phyloP scores from a whole-genome alignment of 208 protist genomes.

The Lotmaria passim region DNA sequence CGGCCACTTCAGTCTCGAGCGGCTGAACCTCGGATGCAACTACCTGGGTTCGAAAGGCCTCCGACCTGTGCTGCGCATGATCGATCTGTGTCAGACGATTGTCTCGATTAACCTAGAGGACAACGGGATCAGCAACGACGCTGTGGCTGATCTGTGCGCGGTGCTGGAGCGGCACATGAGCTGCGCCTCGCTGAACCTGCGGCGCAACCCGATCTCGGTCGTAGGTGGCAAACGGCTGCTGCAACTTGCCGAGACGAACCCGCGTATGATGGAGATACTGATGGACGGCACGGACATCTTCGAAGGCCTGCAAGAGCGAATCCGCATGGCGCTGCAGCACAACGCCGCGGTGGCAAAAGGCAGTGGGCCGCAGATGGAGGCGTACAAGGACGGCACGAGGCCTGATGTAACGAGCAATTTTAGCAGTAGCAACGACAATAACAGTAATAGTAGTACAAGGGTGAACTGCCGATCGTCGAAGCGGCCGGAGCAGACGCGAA shows the following conservation, averaged over 20 bases:
- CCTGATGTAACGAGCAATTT: not conserved
- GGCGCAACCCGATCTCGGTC: slow-evolving; percentile 84
- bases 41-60: slow-evolving; percentile 91
- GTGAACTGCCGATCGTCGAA: not conserved
- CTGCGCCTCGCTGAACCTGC: slow-evolving; percentile 66
- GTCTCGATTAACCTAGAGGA: slow-evolving; percentile 71
- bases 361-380: slow-evolving; percentile 26
- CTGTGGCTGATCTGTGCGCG: slow-evolving; percentile 62
- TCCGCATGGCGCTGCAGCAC: slow-evolving; percentile 46
- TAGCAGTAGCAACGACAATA: not conserved
- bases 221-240: slow-evolving; percentile 76
- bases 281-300: slow-evolving; percentile 83
- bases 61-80: slow-evolving; percentile 79
- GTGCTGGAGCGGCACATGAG: slow-evolving; percentile 78
- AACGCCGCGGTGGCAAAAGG: slow-evolving; percentile 38
- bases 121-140: slow-evolving; percentile 88
- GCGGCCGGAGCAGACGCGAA: not conserved
- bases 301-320: slow-evolving; percentile 68
- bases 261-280: slow-evolving; percentile 70
- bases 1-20: slow-evolving; percentile 38
- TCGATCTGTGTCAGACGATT: slow-evolving; percentile 83
- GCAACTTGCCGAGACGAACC: slow-evolving; percentile 72
- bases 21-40: slow-evolving; percentile 71
- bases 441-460: not conserved
- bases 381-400: slow-evolving; percentile 10